phyloP scores from a whole-genome alignment of 257 asterid species.

The Avicennia marina region DNA sequence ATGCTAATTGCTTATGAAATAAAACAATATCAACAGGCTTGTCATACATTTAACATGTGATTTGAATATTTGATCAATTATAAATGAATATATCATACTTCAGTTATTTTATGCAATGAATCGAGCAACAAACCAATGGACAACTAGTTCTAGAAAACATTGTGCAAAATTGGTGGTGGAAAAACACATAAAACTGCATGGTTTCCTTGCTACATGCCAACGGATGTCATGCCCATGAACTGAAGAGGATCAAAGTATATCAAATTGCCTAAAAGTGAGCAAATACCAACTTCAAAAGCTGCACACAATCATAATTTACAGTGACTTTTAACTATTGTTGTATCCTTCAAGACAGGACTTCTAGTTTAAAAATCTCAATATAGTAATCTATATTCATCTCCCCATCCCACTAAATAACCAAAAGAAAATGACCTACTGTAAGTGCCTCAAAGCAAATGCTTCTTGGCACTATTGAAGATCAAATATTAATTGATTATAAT shows the following conservation, averaged over 20 bases:
- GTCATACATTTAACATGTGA: constrained; percentile 1
- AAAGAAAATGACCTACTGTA: constrained; percentile 1
- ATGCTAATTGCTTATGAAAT: too few relatives aligned
- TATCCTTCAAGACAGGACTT: constrained; percentile 3
- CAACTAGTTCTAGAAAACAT: not conserved
- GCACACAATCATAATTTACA: not conserved
- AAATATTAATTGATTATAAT: too few relatives aligned
- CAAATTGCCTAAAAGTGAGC: constrained; percentile 1
- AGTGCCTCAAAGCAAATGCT: constrained; percentile 11
- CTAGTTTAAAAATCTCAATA: constrained; percentile 9
- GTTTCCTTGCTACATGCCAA: not conserved
- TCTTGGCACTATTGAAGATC: too few relatives aligned
- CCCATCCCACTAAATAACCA: constrained; percentile 7
- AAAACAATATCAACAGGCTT: constrained; percentile 3
- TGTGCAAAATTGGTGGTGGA: not conserved
- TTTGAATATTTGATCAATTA: not conserved
- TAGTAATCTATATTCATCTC: not conserved
- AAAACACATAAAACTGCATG: not conserved
- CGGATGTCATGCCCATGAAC: constrained; percentile 7
- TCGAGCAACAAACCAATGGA: not conserved
- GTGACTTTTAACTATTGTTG: not conserved
- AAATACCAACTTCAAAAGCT: constrained; percentile 6
- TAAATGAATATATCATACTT: not conserved
- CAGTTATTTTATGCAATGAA: not conserved
- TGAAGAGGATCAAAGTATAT: not conserved